Conservation (phyloP, 345 rosid genomes). For the Mangifera indica region DNA sequence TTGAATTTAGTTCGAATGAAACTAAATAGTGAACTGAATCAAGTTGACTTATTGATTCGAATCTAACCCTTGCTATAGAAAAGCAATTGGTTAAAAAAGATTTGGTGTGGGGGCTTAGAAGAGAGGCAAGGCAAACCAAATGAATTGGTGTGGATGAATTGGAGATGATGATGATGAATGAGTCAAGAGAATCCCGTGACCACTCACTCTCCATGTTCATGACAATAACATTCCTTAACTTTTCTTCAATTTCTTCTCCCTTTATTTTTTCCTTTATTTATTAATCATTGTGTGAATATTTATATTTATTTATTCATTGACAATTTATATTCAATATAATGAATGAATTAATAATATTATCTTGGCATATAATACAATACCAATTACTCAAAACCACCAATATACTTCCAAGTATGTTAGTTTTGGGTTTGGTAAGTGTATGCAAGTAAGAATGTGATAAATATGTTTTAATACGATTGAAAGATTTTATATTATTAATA, state of each 20-base stretch:
- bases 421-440: too few species aligned
- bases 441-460: too few species aligned
- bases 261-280: not conserved
- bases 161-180: conserved; percentile 1
- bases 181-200: conserved; percentile 71
- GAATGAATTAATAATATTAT: too few species aligned
- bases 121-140: not conserved
- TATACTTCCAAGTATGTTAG: too few species aligned
- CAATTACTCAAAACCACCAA: too few species aligned
- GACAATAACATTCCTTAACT: conserved; percentile 20
- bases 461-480: too few species aligned
- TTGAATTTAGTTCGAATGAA: too few species aligned
- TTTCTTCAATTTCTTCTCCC: conserved; percentile 13
- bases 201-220: conserved; percentile 27
- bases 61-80: conserved; percentile 4
- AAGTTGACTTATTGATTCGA: too few species aligned
- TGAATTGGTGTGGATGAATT: conserved; percentile 20
- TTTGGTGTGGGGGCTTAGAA: conserved; percentile 27
- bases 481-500: too few species aligned
- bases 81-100: conserved; percentile 29
- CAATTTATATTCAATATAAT: too few species aligned
- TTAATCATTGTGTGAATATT: not conserved
- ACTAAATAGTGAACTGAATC: too few species aligned
- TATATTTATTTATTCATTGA: not conserved
- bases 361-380: too few species aligned